Evolutionary conservation across 139 green algal genomes (phyloP).

Genomic region (Nannochloris sp.): DNA sequence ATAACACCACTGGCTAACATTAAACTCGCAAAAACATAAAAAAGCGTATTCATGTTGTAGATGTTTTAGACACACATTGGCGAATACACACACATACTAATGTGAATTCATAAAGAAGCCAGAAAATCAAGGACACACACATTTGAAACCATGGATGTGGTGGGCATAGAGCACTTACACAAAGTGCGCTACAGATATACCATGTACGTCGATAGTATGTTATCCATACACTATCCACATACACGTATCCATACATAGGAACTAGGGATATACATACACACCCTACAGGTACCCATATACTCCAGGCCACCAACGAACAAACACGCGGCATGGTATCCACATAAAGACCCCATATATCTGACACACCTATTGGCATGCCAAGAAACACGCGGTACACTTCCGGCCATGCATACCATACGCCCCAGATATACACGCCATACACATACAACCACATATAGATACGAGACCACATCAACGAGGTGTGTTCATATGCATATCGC

Average conservation of each 20-base stretch:
- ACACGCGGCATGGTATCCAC: background rate
- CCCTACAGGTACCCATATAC: too few relatives aligned
- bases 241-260: too few relatives aligned
- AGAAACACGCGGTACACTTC: background rate
- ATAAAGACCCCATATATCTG: background rate
- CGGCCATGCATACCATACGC: background rate
- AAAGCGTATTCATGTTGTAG: conserved; percentile 33
- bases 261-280: too few relatives aligned
- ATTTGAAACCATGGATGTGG: background rate
- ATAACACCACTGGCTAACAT: conserved; percentile 38
- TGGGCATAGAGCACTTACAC: background rate
- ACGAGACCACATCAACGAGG: background rate
- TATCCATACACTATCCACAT: background rate
- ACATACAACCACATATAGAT: background rate
- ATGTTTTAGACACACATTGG: conserved; percentile 11
- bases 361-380: too few relatives aligned
- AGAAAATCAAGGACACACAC: background rate
- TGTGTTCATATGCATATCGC: background rate
- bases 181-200: background rate
- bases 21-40: conserved; percentile 50
- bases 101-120: conserved; percentile 10
- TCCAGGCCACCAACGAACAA: too few relatives aligned
- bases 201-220: background rate
- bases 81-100: conserved; percentile 7
- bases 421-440: background rate